Evolutionary conservation across 2,329 filamentous ascomycete species (phyloP).

Genomic region (Trichoderma atrobrunneum): DNA sequence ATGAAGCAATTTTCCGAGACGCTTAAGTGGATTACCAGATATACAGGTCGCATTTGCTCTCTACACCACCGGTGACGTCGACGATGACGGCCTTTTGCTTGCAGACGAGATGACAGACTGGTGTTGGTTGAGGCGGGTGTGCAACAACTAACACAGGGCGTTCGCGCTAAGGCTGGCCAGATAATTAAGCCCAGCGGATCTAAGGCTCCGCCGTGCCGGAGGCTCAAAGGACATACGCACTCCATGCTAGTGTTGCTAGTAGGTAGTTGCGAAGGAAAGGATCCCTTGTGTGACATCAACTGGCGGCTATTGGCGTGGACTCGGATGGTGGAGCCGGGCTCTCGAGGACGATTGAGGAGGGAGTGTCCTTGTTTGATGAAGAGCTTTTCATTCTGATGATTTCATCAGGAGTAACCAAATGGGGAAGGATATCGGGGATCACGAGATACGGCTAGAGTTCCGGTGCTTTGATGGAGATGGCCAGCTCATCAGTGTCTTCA

Average conservation of each 20-base stretch:
- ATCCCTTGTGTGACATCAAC: slow-evolving; percentile 7
- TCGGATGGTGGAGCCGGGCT: not conserved
- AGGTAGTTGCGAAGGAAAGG: not conserved
- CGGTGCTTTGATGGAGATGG: not conserved
- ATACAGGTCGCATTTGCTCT: not conserved
- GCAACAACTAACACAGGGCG: slow-evolving; percentile 9
- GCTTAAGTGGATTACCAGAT: not conserved
- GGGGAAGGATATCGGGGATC: not conserved
- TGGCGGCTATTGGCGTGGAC: not conserved
- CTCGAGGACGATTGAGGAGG: not conserved
- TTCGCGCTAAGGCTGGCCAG: slow-evolving; percentile 13
- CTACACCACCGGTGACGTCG: not conserved
- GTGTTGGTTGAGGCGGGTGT: not conserved
- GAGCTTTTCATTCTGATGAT: not conserved
- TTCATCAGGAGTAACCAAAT: not conserved
- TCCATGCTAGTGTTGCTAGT: not conserved
- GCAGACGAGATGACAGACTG: not conserved
- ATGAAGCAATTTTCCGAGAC: not conserved
- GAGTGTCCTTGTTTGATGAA: not conserved
- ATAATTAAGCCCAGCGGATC: slow-evolving; percentile 13
- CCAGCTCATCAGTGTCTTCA: slow-evolving; percentile 11
- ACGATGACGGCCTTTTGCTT: not conserved
- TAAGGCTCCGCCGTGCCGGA: slow-evolving; percentile 10
- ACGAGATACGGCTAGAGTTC: not conserved
- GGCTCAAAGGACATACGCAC: not conserved